These are phyloP conservation scores for Sporobolus alterniflorus DNA, from an alignment of 202 grass and related monocot genomes.

Conservation along the genomic window DNA sequence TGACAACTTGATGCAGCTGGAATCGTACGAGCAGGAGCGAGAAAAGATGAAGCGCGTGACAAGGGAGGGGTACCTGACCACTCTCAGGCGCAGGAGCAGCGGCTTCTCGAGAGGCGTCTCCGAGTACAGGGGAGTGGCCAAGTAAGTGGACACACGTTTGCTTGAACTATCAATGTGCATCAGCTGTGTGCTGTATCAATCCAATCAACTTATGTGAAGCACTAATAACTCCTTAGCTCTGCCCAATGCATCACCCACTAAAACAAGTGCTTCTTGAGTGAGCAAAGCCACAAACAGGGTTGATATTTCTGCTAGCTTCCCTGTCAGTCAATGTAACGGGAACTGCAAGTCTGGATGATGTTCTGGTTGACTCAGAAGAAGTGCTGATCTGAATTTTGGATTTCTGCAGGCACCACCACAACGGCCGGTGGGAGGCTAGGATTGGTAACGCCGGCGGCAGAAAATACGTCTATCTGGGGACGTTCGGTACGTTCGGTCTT, in stretches of 20 bases:
- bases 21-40: conserved; percentile 51
- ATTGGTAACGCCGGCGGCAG: conserved; percentile 42
- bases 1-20: conserved; percentile 40
- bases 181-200: conserved; percentile 21
- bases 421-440: conserved; percentile 79
- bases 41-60: conserved; percentile 62
- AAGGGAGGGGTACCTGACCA: conserved; percentile 63
- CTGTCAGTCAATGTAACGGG: background rate
- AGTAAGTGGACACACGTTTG: conserved; percentile 15
- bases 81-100: conserved; percentile 64
- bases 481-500: conserved; percentile 38
- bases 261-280: background rate
- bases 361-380: background rate
- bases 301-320: background rate
- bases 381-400: background rate
- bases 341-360: background rate
- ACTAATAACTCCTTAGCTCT: background rate
- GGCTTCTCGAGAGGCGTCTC: conserved; percentile 82
- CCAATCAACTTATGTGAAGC: conserved; percentile 12
- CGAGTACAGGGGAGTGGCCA: conserved; percentile 71
- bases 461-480: conserved; percentile 68
- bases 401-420: conserved; percentile 59
- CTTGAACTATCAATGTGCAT: background rate
- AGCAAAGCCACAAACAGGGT: background rate
- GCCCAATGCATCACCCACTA: background rate